phyloP scores from a whole-genome alignment of 2,329 filamentous ascomycete species.

The Trichoderma sp. region DNA sequence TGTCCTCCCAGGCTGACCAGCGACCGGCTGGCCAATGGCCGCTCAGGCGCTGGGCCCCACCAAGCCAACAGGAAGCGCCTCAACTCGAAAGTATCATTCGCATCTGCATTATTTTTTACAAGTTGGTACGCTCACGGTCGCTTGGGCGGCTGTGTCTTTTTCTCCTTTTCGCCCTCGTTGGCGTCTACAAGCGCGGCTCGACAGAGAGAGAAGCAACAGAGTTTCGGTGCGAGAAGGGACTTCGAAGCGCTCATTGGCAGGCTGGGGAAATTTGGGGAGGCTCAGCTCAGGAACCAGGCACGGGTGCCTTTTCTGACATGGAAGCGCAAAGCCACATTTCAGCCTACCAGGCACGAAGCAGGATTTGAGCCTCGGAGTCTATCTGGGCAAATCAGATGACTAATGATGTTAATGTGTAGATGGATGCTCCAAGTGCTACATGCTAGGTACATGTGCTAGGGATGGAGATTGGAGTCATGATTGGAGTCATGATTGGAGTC shows the following conservation, averaged over 20 bases:
- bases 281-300: conserved; percentile 10
- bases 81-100: neutral
- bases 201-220: neutral
- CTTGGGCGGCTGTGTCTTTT: conserved; percentile 20
- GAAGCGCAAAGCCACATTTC: neutral
- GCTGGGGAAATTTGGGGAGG: neutral
- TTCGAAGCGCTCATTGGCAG: neutral
- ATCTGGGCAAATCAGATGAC: neutral
- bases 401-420: neutral
- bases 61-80: conserved; percentile 15
- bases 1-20: conserved; percentile 4
- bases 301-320: neutral
- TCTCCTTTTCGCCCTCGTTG: neutral
- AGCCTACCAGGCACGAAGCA: neutral
- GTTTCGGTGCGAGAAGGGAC: neutral
- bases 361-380: neutral
- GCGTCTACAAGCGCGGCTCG: neutral
- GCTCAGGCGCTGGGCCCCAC: neutral
- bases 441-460: neutral
- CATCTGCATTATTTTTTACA: neutral
- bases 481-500: neutral
- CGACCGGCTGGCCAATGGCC: neutral
- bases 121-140: neutral
- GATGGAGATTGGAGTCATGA: neutral
- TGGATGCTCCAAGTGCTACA: neutral